Percentiles rank a stretch among this genome's conserved stretches.
phyloP scores from a whole-genome alignment of 1,139 yeast genomes.

The Yamadazyma oceani region DNA sequence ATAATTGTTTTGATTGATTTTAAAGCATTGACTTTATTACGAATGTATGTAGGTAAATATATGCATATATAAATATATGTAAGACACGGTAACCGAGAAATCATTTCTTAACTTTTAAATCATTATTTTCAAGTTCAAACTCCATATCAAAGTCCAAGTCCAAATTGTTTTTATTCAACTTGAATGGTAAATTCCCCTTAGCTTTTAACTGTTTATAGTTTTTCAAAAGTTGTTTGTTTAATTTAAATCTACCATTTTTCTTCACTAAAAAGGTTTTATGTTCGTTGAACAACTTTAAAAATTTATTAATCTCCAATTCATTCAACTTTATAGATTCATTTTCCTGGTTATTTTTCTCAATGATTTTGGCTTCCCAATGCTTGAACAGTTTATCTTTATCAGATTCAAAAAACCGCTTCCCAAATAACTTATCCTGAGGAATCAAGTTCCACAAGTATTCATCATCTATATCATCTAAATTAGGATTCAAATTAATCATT shows the following conservation, averaged over 20 bases:
- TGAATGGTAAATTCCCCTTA: constrained; percentile 14
- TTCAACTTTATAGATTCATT: constrained; percentile 14
- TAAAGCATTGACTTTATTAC: too few relatives aligned
- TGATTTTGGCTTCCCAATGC: constrained; percentile 34
- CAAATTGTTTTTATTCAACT: constrained; percentile 8
- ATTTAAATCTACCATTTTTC: constrained; percentile 29
- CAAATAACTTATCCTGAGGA: constrained; percentile 38
- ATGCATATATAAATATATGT: background rate
- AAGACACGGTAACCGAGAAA: background rate
- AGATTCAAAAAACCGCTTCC: constrained; percentile 36
- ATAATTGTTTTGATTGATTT: constrained; percentile 17
- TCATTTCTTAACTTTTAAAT: constrained; percentile 10
- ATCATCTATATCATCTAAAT: constrained; percentile 38
- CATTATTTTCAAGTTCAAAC: constrained; percentile 13
- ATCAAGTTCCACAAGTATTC: constrained; percentile 42
- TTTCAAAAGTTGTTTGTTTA: constrained; percentile 29
- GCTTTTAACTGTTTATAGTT: constrained; percentile 25
- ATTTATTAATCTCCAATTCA: constrained; percentile 15
- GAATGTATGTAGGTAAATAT: too few relatives aligned
- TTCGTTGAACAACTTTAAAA: constrained; percentile 13
- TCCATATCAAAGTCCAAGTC: constrained; percentile 14
- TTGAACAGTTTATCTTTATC: constrained; percentile 28
- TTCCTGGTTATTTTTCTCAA: constrained; percentile 12
- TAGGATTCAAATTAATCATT: constrained; percentile 38
- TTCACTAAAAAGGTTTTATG: constrained; percentile 18